Evolutionary conservation across 1,284 basidiomycete species (phyloP).

Genomic region (Apiotrichum sp.): DNA sequence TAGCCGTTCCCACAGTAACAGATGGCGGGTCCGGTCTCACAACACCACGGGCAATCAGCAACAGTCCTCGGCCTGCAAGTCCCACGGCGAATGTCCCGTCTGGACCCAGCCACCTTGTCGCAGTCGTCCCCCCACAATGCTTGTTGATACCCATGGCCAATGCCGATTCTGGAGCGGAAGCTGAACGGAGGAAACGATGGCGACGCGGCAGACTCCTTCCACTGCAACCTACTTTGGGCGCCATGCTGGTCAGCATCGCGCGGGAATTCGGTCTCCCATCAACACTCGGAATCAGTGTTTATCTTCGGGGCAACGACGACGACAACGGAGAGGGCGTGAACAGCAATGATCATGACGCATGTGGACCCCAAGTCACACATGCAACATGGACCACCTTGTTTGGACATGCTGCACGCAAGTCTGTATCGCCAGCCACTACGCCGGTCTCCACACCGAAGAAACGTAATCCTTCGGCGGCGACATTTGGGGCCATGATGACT

Average conservation of each 20-base stretch:
- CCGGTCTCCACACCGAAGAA: conserved; percentile 7
- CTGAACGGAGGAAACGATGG: conserved; percentile 28
- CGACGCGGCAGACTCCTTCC: conserved; percentile 39
- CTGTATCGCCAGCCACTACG: background rate
- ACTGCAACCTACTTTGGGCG: conserved; percentile 38
- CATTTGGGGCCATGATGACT: background rate
- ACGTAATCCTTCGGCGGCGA: background rate
- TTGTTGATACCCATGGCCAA: conserved; percentile 20
- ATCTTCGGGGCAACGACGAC: conserved; percentile 21
- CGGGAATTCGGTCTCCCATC: conserved; percentile 44
- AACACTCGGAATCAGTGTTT: conserved; percentile 37
- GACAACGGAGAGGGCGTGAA: conserved; percentile 1
- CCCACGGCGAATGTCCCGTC: background rate
- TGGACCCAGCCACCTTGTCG: conserved; percentile 26
- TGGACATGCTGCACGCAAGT: conserved; percentile 4
- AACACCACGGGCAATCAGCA: background rate
- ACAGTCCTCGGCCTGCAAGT: background rate
- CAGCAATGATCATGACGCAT: conserved; percentile 17
- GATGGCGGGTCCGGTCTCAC: conserved; percentile 6
- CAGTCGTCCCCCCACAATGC: conserved; percentile 36
- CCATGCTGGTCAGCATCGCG: conserved; percentile 43
- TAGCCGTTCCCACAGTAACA: conserved; percentile 26
- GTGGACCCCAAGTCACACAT: conserved; percentile 33
- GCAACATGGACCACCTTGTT: conserved; percentile 38
- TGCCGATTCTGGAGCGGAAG: conserved; percentile 8